Evolutionary conservation across 2,329 filamentous ascomycete genomes (phyloP).

Genomic region (Keithomyces neogunnii): DNA sequence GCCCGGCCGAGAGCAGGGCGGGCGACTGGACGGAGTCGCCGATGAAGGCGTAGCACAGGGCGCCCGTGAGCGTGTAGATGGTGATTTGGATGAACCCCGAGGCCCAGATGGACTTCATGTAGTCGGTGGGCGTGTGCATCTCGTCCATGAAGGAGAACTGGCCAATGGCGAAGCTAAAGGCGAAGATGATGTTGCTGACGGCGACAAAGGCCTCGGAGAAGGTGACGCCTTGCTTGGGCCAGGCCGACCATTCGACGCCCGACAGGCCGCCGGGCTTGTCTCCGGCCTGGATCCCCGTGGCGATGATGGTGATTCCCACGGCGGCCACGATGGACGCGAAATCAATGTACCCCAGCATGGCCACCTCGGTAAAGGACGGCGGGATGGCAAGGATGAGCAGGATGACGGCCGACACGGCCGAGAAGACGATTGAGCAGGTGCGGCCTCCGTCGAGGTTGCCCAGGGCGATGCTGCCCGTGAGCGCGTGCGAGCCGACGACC

Average conservation of each 20-base stretch:
- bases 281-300: conserved; percentile 37
- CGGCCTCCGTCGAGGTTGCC: conserved; percentile 48
- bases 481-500: conserved; percentile 55
- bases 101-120: conserved; percentile 40
- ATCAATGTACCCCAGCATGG: conserved; percentile 33
- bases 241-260: conserved; percentile 24
- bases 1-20: conserved; percentile 52
- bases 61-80: conserved; percentile 54
- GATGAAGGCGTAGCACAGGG: conserved; percentile 57
- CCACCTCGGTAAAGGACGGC: conserved; percentile 30
- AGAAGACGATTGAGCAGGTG: conserved; percentile 28
- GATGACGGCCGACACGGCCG: conserved; percentile 27
- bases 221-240: conserved; percentile 27
- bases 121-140: conserved; percentile 32
- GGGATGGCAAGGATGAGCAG: conserved; percentile 30
- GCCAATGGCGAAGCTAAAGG: conserved; percentile 43
- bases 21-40: conserved; percentile 51
- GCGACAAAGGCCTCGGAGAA: conserved; percentile 45
- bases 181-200: conserved; percentile 56
- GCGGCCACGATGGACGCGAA: conserved; percentile 52
- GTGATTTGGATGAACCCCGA: conserved; percentile 48
- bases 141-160: conserved; percentile 37
- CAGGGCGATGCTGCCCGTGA: conserved; percentile 57
- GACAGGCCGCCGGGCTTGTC: conserved; percentile 10
- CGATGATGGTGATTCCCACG: conserved; percentile 54